Conservation (phyloP, 2,329 filamentous ascomycete genomes). For the Apiospora aurea region DNA sequence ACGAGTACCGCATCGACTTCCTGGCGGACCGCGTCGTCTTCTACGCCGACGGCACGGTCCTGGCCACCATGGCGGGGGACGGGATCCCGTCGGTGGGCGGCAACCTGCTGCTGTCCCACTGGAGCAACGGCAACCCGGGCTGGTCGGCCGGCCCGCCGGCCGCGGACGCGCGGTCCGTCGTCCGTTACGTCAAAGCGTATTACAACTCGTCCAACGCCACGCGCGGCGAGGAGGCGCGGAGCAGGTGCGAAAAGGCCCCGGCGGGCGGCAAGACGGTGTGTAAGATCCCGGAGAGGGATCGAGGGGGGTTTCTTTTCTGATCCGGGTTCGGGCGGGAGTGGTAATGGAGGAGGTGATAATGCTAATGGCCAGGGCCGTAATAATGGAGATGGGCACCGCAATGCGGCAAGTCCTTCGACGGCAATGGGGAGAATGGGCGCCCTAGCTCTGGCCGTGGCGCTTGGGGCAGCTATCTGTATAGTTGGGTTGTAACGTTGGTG, state of each 20-base stretch:
- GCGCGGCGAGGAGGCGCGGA: constrained; percentile 47
- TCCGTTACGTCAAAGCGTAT: constrained; percentile 79
- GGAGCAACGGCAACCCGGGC: constrained; percentile 76
- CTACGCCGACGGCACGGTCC: constrained; percentile 68
- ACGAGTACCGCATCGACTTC: constrained; percentile 85
- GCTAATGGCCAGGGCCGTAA: not conserved
- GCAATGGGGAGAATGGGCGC: not conserved
- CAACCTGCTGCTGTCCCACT: constrained; percentile 74
- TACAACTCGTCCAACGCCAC: constrained; percentile 71
- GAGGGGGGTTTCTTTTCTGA: constrained; percentile 56
- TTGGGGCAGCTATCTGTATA: not conserved
- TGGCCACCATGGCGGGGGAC: constrained; percentile 63
- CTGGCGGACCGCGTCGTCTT: constrained; percentile 67
- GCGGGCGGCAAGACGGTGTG: constrained; percentile 53
- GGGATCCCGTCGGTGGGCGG: constrained; percentile 66
- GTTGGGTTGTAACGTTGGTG: not conserved
- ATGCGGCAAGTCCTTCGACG: not conserved
- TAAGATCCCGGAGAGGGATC: constrained; percentile 54
- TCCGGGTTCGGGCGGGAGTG: not conserved
- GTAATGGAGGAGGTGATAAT: not conserved
- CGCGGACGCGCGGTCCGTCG: constrained; percentile 66
- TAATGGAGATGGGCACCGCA: not conserved
- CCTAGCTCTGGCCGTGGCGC: not conserved
- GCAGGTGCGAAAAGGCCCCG: constrained; percentile 46
- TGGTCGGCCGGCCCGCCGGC: constrained; percentile 77